Percentiles rank a stretch among this genome's conserved stretches.
Conservation (phyloP, 805 yeast species). For the Metschnikowia picachoensis region DNA sequence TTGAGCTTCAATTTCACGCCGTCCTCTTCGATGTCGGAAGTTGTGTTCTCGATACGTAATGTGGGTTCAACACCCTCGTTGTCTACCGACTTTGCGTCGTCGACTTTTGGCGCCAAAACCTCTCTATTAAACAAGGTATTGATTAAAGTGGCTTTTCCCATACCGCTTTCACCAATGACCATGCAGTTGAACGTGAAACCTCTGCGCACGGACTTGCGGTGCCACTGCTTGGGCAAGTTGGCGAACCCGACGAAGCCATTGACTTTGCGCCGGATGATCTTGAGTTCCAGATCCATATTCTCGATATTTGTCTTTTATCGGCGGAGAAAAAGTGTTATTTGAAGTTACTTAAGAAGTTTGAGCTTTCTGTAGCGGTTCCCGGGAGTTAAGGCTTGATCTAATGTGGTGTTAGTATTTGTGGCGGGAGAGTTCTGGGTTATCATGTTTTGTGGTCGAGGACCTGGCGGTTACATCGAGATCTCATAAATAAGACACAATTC, state of each 20-base stretch:
- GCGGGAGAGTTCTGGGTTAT: background rate
- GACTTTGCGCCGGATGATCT: slow-evolving; percentile 75
- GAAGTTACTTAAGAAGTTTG: too few species aligned
- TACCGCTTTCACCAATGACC: slow-evolving; percentile 88
- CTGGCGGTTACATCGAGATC: too few species aligned
- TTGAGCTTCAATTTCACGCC: slow-evolving; percentile 84
- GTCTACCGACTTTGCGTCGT: slow-evolving; percentile 9
- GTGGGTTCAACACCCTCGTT: slow-evolving; percentile 20
- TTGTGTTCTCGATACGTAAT: slow-evolving; percentile 26
- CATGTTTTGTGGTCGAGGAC: too few species aligned
- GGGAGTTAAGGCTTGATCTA: too few species aligned
- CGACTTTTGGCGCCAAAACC: slow-evolving; percentile 20
- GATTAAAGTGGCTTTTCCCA: slow-evolving; percentile 89
- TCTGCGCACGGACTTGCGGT: slow-evolving; percentile 62
- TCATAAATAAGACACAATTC: too few species aligned
- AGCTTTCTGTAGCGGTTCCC: too few species aligned
- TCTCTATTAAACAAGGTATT: slow-evolving; percentile 72
- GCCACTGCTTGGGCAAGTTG: slow-evolving; percentile 98
- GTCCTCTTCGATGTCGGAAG: slow-evolving; percentile 68
- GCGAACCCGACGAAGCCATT: slow-evolving; percentile 96
- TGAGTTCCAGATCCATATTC: slow-evolving; percentile 37
- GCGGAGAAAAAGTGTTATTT: background rate
- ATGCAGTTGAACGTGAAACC: slow-evolving; percentile 87
- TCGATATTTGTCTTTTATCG: background rate
- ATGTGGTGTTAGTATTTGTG: background rate